These are phyloP conservation scores for Letharia columbiana DNA, from an alignment of 495 filamentous ascomycete genomes.

Conservation along the genomic window DNA sequence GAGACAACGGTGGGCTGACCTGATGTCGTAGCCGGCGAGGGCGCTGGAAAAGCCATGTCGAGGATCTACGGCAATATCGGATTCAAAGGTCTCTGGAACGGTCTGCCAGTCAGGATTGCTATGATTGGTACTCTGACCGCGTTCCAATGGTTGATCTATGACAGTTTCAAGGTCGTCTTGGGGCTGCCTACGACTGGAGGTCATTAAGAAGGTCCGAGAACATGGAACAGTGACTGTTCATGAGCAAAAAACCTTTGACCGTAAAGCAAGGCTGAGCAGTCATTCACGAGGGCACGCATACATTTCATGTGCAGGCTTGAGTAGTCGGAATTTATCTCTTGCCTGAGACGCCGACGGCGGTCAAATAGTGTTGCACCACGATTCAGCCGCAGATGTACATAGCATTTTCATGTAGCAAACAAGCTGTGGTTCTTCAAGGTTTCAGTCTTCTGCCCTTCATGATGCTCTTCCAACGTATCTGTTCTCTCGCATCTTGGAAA, in stretches of 20 bases:
- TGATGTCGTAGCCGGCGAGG: slow-evolving; percentile 46
- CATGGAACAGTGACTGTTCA: not conserved
- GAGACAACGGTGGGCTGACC: not conserved
- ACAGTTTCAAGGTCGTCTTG: slow-evolving; percentile 57
- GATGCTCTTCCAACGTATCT: too few relatives aligned
- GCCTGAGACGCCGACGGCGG: not conserved
- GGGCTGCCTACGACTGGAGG: slow-evolving; percentile 23
- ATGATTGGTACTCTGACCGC: slow-evolving; percentile 50
- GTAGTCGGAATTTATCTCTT: not conserved
- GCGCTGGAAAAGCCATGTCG: slow-evolving; percentile 50
- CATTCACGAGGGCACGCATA: too few relatives aligned
- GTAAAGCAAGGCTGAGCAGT: not conserved
- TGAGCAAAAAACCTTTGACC: not conserved
- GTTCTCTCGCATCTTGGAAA: not conserved
- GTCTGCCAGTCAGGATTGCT: slow-evolving; percentile 53
- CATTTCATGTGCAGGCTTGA: not conserved
- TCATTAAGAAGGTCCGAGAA: slow-evolving; percentile 5
- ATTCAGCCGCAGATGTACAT: not conserved
- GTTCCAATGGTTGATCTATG: slow-evolving; percentile 74
- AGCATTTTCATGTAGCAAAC: slow-evolving; percentile 6
- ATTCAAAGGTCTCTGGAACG: slow-evolving; percentile 63
- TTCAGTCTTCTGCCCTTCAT: not conserved
- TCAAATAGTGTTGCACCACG: not conserved
- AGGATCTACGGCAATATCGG: slow-evolving; percentile 68
- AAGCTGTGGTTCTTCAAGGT: not conserved